Conservation (phyloP, 2,329 filamentous ascomycete genomes). For the Dothidotthia symphoricarpi region DNA sequence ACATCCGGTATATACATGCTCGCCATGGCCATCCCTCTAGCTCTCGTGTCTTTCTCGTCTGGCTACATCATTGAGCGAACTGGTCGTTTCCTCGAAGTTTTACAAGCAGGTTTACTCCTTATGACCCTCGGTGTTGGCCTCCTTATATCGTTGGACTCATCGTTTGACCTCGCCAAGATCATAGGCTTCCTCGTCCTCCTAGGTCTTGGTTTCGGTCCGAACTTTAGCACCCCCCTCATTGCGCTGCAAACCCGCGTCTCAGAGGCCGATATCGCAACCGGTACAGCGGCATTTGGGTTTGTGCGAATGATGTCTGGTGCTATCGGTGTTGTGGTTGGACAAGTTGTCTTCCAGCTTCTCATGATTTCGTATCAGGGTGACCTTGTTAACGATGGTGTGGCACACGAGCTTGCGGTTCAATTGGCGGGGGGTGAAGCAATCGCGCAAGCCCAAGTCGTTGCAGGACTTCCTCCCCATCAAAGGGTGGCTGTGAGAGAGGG, state of each 20-base stretch:
- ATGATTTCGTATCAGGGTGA: constrained; percentile 52
- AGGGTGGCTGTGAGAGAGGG: constrained; percentile 41
- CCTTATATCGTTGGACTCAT: constrained; percentile 23
- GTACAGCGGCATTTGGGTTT: constrained; percentile 54
- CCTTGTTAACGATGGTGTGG: constrained; percentile 23
- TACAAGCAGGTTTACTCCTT: constrained; percentile 32
- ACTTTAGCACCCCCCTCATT: constrained; percentile 57
- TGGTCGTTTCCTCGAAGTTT: constrained; percentile 42
- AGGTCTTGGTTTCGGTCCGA: constrained; percentile 53
- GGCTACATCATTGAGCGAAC: constrained; percentile 49
- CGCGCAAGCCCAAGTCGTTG: constrained; percentile 27
- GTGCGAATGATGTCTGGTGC: constrained; percentile 47
- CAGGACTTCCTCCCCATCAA: constrained; percentile 29
- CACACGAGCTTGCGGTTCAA: constrained; percentile 17
- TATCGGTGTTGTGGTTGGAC: constrained; percentile 51
- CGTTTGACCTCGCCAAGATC: constrained; percentile 31
- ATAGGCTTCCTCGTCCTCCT: constrained; percentile 52
- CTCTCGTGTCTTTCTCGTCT: constrained; percentile 46
- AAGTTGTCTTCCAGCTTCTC: constrained; percentile 54
- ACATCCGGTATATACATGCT: constrained; percentile 60
- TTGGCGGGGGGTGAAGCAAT: constrained; percentile 35
- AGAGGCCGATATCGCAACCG: constrained; percentile 52
- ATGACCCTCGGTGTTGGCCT: constrained; percentile 39
- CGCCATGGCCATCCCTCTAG: constrained; percentile 53
- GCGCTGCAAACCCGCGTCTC: constrained; percentile 59